phyloP scores from a whole-genome alignment of 108 stramenopile species.

The Aurantiochytrium sp. region DNA sequence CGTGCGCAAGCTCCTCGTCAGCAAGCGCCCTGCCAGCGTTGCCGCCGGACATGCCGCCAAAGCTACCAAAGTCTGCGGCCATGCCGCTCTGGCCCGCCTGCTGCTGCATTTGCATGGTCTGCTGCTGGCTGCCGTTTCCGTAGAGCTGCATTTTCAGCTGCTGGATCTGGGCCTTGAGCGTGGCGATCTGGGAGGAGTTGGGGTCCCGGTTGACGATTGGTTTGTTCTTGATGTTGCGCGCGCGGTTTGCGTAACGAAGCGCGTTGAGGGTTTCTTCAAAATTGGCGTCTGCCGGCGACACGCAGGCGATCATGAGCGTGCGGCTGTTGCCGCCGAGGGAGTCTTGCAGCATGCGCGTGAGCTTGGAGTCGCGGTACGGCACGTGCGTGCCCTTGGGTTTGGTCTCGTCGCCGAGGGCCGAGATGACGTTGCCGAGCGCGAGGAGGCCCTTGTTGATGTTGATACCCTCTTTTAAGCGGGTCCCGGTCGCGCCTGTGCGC shows the following conservation, averaged over 20 bases:
- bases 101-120: no score
- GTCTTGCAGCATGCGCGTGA: slow-evolving; percentile 60
- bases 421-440: slow-evolving; percentile 94
- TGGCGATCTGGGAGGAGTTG: slow-evolving; percentile 19
- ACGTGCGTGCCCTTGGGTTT: slow-evolving; percentile 42
- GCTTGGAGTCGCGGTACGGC: slow-evolving; percentile 62
- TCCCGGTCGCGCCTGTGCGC: slow-evolving; percentile 81
- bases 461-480: slow-evolving; percentile 78
- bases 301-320: slow-evolving; percentile 63
- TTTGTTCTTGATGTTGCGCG: slow-evolving; percentile 49
- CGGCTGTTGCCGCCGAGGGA: slow-evolving; percentile 59
- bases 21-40: neutral
- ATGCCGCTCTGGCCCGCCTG: no score
- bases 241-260: slow-evolving; percentile 57
- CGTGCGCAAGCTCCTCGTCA: neutral
- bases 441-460: slow-evolving; percentile 86
- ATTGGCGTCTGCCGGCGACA: slow-evolving; percentile 53
- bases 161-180: slow-evolving; percentile 29
- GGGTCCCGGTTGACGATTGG: slow-evolving; percentile 44
- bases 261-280: slow-evolving; percentile 60
- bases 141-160: slow-evolving; percentile 28
- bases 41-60: neutral
- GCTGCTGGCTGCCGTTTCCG: neutral
- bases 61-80: neutral
- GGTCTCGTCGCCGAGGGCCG: slow-evolving; percentile 83